Base-by-base conservation (phyloP, 2,329 filamentous ascomycete species). In the Lecanosticta acicola region DNA sequence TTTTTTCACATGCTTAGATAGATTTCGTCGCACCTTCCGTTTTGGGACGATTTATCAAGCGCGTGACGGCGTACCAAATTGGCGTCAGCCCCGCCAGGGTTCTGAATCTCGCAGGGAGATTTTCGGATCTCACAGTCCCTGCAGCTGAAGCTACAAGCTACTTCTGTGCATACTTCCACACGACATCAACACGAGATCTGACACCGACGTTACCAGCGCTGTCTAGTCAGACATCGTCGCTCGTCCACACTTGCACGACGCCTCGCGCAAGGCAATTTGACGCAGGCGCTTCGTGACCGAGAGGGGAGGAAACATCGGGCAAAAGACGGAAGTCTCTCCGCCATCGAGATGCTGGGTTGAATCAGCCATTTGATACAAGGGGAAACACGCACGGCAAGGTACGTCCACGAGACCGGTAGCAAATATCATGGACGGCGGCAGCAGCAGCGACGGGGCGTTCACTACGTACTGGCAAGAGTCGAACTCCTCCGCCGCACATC, bases 401-500 rank as follows among this genome's bases (percentile, higher is more conserved):
- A 29, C 7, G 24, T 7, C 24, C 11, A 29, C 24, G 24, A 5
- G 24, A 29, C 11, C 5, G 7, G 24, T 11, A 5, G 11, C 5
- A 5, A 11, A 29, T 21, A 46, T 17, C 19, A 52, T 55, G 52
- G 46, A 52, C 33, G 49, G 45, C 42, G 38, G 33, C 14, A 14
- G 21, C 19, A 47, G 33, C 14, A 14, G 21, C 19, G 49, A 47
- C 26, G 52, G 54, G 18, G 53, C 50, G 21, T 49, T 54, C 52
- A 46, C 43, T 44, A 45, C 49, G 33, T 52, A 58, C 39, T 55
- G 52, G 53, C 53, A 50, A 20, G 41, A 46, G 13, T 42, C 53
- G 7, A 43, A 51, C 17, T 43, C 46, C 18, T 38, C 49, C 16
- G 20, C 45, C 11, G 26, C 39, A 13, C 50, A 48, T 17, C 74